A percentile compares a stretch with the other conserved stretches of the same genome.
These are phyloP conservation scores for Sclerotinia spermophila DNA, from an alignment of 2,329 filamentous ascomycete species.

Conservation along the genomic window DNA sequence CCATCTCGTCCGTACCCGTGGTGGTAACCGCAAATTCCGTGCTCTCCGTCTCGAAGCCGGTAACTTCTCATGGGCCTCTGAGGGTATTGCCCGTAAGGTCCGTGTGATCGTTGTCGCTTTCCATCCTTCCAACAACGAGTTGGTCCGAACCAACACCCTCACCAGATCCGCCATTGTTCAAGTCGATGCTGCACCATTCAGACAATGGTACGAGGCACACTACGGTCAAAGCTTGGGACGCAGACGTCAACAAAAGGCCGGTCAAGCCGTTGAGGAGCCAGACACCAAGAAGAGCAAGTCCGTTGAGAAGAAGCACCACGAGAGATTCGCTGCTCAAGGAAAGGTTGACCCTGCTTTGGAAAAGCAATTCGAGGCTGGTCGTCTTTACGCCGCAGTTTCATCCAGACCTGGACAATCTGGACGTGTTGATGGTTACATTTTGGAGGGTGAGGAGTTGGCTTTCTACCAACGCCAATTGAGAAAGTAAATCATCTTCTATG, in stretches of 20 bases:
- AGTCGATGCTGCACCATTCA: slow-evolving; percentile 97
- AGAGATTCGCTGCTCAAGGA: slow-evolving; percentile 73
- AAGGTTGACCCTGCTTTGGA: slow-evolving; percentile 92
- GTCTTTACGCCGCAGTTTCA: slow-evolving; percentile 88
- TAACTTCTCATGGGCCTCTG: slow-evolving; percentile 99
- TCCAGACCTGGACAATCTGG: slow-evolving; percentile 96
- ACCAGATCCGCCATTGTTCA: slow-evolving; percentile 99
- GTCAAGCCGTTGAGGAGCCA: slow-evolving; percentile 44
- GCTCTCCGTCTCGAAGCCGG: slow-evolving; percentile 96
- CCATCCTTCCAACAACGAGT: slow-evolving; percentile 99
- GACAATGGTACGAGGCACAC: slow-evolving; percentile 99
- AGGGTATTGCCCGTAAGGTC: slow-evolving; percentile 97
- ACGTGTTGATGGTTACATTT: slow-evolving; percentile 93
- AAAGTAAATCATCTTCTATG: slow-evolving; percentile 65
- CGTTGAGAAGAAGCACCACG: slow-evolving; percentile 94
- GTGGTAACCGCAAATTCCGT: slow-evolving; percentile 99
- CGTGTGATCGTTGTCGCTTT: slow-evolving; percentile 97
- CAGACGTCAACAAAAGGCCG: slow-evolving; percentile 78
- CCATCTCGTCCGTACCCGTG: slow-evolving; percentile 94
- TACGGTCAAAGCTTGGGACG: slow-evolving; percentile 89
- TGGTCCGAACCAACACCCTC: slow-evolving; percentile 99
- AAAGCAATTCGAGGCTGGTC: slow-evolving; percentile 99
- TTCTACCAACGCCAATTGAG: slow-evolving; percentile 99
- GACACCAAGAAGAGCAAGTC: slow-evolving; percentile 88
- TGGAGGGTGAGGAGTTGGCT: slow-evolving; percentile 98